phyloP scores from a whole-genome alignment of 352 stramenopile genomes.

The Pythium utonaiense region DNA sequence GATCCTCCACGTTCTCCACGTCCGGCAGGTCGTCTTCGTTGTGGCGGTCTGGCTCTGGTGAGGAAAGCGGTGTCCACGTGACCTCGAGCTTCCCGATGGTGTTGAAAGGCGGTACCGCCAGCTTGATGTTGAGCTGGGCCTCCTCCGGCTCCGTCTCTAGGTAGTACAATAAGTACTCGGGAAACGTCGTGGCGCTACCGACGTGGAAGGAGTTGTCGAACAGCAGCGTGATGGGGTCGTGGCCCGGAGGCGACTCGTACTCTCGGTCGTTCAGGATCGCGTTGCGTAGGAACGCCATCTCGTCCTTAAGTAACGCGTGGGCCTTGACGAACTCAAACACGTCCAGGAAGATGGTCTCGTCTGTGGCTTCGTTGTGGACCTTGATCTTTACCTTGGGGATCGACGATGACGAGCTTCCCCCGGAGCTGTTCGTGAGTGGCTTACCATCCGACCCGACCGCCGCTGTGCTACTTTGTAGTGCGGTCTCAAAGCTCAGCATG shows the following conservation, averaged over 20 bases:
- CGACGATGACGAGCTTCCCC: background rate
- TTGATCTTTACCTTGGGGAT: slow-evolving; percentile 91
- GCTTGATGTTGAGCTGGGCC: slow-evolving; percentile 86
- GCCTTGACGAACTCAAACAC: slow-evolving; percentile 92
- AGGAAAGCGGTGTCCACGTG: slow-evolving; percentile 84
- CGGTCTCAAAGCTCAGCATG: slow-evolving; percentile 90
- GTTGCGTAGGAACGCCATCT: slow-evolving; percentile 90
- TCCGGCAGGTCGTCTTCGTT: slow-evolving; percentile 65
- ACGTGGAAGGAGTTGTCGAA: slow-evolving; percentile 93
- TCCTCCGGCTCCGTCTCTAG: slow-evolving; percentile 91
- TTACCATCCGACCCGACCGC: slow-evolving; percentile 35
- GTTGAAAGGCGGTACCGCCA: slow-evolving; percentile 89
- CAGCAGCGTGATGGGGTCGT: slow-evolving; percentile 91
- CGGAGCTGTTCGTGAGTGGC: background rate
- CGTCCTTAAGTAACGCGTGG: slow-evolving; percentile 76
- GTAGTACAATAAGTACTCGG: slow-evolving; percentile 91
- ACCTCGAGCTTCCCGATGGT: slow-evolving; percentile 92
- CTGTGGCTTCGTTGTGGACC: slow-evolving; percentile 83
- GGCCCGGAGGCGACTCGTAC: slow-evolving; percentile 78
- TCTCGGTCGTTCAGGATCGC: slow-evolving; percentile 85
- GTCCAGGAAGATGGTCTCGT: slow-evolving; percentile 91
- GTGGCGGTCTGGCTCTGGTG: slow-evolving; percentile 64
- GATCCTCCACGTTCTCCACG: slow-evolving; percentile 65
- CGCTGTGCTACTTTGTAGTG: slow-evolving; percentile 69
- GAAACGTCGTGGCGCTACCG: slow-evolving; percentile 90